Conservation (phyloP, 371 early-diverging fungal species). For the Zancudomyces culisetae region DNA sequence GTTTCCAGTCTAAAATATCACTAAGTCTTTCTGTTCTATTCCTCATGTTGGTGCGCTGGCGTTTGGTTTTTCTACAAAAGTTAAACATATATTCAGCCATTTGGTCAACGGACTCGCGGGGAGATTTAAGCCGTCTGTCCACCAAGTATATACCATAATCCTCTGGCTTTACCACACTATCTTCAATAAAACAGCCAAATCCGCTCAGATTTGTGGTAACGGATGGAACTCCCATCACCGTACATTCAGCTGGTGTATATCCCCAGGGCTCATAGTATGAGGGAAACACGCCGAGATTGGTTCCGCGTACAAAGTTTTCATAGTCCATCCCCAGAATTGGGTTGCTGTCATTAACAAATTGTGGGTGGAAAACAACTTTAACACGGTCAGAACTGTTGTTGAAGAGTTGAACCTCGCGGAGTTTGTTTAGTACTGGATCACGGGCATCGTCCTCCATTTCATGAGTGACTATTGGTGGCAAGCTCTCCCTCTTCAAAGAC, state of each 20-base stretch:
- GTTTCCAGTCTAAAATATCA: slow-evolving; percentile 94
- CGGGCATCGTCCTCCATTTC: slow-evolving; percentile 75
- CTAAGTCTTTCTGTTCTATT: slow-evolving; percentile 89
- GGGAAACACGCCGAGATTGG: slow-evolving; percentile 90
- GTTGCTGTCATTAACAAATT: slow-evolving; percentile 84
- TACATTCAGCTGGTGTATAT: slow-evolving; percentile 92
- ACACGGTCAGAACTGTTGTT: slow-evolving; percentile 80
- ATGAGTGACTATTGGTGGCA: slow-evolving; percentile 91
- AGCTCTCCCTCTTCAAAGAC: slow-evolving; percentile 62
- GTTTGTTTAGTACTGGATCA: slow-evolving; percentile 67
- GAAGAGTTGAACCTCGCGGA: slow-evolving; percentile 66
- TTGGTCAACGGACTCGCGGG: slow-evolving; percentile 82
- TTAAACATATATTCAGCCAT: slow-evolving; percentile 71
- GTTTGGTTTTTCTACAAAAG: slow-evolving; percentile 80
- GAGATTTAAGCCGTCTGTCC: slow-evolving; percentile 77
- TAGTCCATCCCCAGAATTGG: slow-evolving; percentile 84
- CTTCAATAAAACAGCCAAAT: slow-evolving; percentile 94
- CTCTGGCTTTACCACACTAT: slow-evolving; percentile 75
- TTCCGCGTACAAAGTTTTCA: slow-evolving; percentile 93
- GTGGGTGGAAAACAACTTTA: slow-evolving; percentile 92
- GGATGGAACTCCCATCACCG: slow-evolving; percentile 92
- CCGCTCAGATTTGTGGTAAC: slow-evolving; percentile 94
- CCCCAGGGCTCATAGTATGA: slow-evolving; percentile 95
- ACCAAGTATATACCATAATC: slow-evolving; percentile 95
- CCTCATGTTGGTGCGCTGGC: slow-evolving; percentile 92